Conservation (phyloP, 2,329 filamentous ascomycete genomes). For the Talaromyces sp. region DNA sequence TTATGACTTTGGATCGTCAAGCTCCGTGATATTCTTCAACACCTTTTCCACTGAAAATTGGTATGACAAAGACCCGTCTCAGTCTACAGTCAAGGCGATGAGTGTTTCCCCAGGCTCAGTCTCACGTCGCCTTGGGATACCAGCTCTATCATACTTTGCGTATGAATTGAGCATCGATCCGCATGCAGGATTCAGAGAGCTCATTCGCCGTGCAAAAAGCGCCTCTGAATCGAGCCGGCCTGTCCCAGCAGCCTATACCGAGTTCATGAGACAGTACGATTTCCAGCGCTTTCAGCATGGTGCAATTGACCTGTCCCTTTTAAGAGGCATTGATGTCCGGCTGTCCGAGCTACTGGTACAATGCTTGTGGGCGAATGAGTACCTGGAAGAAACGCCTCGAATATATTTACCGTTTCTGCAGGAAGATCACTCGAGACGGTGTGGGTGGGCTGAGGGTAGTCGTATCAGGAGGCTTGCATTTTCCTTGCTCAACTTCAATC, state of each 20-base stretch:
- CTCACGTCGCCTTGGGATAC: slow-evolving; percentile 27
- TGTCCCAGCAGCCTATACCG: slow-evolving; percentile 18
- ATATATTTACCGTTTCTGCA: slow-evolving; percentile 64
- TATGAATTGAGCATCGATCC: slow-evolving; percentile 34
- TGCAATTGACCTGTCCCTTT: not conserved
- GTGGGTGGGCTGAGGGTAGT: slow-evolving; percentile 53
- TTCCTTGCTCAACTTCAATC: slow-evolving; percentile 40
- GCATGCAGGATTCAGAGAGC: slow-evolving; percentile 21
- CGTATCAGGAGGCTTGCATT: slow-evolving; percentile 52
- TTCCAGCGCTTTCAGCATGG: slow-evolving; percentile 9
- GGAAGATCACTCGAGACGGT: slow-evolving; percentile 52
- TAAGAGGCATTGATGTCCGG: slow-evolving; percentile 41
- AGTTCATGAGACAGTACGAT: slow-evolving; percentile 34
- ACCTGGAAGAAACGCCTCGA: slow-evolving; percentile 24
- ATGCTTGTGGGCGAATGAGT: slow-evolving; percentile 22
- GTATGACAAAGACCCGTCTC: slow-evolving; percentile 10
- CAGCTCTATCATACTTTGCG: slow-evolving; percentile 31
- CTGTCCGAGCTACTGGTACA: slow-evolving; percentile 49
- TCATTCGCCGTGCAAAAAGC: slow-evolving; percentile 28
- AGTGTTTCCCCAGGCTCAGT: slow-evolving; percentile 35
- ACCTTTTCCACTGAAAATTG: slow-evolving; percentile 48
- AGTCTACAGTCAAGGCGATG: slow-evolving; percentile 24
- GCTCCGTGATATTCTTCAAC: slow-evolving; percentile 63
- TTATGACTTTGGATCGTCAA: slow-evolving; percentile 60
- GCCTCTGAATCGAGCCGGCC: slow-evolving; percentile 13